Conservation (phyloP, 1,284 basidiomycete species). For the Irpex rosettiformis region DNA sequence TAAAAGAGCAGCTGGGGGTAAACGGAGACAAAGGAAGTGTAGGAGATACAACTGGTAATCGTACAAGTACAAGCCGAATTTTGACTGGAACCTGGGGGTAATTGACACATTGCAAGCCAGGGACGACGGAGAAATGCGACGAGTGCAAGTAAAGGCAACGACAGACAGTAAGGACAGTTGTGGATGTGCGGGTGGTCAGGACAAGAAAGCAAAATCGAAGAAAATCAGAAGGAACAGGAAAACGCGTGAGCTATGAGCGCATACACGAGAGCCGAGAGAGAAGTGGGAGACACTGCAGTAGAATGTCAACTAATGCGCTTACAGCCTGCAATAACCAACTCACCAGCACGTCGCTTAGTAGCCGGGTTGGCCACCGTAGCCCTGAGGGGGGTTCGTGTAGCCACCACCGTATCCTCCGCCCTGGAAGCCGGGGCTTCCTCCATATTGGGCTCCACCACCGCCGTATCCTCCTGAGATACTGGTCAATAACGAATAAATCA, state of each 20-base stretch:
- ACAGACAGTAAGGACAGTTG: slow-evolving; percentile 32
- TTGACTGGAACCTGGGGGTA: slow-evolving; percentile 29
- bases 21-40: slow-evolving; percentile 10
- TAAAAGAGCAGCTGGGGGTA: slow-evolving; percentile 12
- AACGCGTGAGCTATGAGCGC: slow-evolving; percentile 9
- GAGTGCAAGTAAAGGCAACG: slow-evolving; percentile 32
- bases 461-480: slow-evolving; percentile 22
- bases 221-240: slow-evolving; percentile 15
- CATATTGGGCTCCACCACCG: slow-evolving; percentile 26
- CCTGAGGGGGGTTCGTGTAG: slow-evolving; percentile 21
- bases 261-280: not conserved
- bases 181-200: slow-evolving; percentile 33
- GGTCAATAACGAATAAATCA: not conserved
- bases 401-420: slow-evolving; percentile 28
- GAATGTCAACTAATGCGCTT: slow-evolving; percentile 10
- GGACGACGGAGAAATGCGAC: slow-evolving; percentile 33
- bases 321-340: slow-evolving; percentile 11
- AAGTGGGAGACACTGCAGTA: not conserved
- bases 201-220: slow-evolving; percentile 17
- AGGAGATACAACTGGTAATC: slow-evolving; percentile 20
- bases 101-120: slow-evolving; percentile 23
- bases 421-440: slow-evolving; percentile 24
- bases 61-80: slow-evolving; percentile 44
- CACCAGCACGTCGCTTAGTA: slow-evolving; percentile 8
- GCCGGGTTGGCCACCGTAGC: slow-evolving; percentile 16